Conservation (phyloP, 768 basidiomycete genomes). For the Gloeopeniophorella convolvens region DNA sequence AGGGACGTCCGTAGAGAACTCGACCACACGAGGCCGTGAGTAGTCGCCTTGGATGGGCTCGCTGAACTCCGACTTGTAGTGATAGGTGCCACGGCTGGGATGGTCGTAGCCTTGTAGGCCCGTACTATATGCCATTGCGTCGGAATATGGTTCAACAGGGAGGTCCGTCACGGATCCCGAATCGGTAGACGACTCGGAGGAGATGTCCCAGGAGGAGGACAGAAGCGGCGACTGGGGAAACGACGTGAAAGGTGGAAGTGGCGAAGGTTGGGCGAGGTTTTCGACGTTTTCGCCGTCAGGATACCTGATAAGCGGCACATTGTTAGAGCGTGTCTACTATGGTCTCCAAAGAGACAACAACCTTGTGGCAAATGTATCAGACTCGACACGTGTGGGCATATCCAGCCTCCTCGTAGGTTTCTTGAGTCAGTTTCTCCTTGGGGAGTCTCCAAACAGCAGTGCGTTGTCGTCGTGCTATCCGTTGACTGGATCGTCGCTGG, state of each 20-base stretch:
- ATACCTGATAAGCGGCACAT: not conserved
- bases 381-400: too few species aligned
- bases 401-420: too few species aligned
- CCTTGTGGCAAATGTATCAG: not conserved
- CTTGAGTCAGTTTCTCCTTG: too few species aligned
- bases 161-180: not conserved
- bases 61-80: not conserved
- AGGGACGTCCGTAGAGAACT: not conserved
- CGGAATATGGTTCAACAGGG: not conserved
- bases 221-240: not conserved
- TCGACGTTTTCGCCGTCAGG: not conserved
- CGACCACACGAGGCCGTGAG: not conserved
- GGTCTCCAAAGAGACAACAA: not conserved
- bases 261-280: not conserved
- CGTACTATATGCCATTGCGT: slow-evolving; percentile 1
- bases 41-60: not conserved
- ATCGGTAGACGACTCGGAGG: slow-evolving; percentile 8
- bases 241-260: not conserved
- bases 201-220: slow-evolving; percentile 4
- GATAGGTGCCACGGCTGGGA: not conserved
- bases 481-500: too few species aligned
- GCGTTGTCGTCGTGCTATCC: too few species aligned
- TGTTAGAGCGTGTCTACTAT: not conserved
- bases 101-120: slow-evolving; percentile 12
- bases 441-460: too few species aligned